These are phyloP conservation scores for Fusarium odoratissimum DNA, from an alignment of 2,329 filamentous ascomycete species.

Conservation along the genomic window DNA sequence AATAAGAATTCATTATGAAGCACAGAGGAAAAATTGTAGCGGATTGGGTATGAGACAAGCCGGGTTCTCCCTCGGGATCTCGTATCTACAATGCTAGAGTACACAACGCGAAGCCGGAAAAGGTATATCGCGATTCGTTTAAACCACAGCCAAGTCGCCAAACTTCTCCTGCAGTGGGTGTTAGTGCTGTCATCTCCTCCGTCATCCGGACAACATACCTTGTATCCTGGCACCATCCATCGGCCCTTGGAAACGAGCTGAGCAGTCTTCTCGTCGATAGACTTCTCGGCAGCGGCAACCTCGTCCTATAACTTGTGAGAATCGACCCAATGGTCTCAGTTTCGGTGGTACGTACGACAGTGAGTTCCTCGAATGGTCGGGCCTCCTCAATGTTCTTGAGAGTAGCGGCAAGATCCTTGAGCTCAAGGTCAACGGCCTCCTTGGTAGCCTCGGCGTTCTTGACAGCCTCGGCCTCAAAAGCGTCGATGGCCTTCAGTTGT, in stretches of 20 bases:
- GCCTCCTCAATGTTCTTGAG: constrained; percentile 97
- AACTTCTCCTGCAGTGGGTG: constrained; percentile 85
- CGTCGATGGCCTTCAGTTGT: constrained; percentile 98
- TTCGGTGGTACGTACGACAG: constrained; percentile 78
- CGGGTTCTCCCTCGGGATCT: constrained; percentile 52
- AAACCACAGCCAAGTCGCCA: constrained; percentile 94
- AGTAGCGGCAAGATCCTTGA: constrained; percentile 93
- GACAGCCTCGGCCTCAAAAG: constrained; percentile 95
- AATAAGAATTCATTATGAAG: constrained; percentile 18
- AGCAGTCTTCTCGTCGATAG: constrained; percentile 96
- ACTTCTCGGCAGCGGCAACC: constrained; percentile 90
- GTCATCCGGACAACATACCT: constrained; percentile 69
- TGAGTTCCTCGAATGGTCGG: constrained; percentile 95
- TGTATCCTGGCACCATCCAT: constrained; percentile 99
- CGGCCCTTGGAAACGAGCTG: constrained; percentile 97
- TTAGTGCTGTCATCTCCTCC: constrained; percentile 55
- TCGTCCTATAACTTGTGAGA: constrained; percentile 75
- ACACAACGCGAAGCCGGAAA: constrained; percentile 66
- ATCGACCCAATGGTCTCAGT: constrained; percentile 30
- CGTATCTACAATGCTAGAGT: constrained; percentile 79
- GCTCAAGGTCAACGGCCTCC: constrained; percentile 92
- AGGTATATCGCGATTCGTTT: constrained; percentile 62
- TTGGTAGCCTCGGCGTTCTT: constrained; percentile 98
- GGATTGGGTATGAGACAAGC: constrained; percentile 50
- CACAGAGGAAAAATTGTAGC: constrained; percentile 43